Conservation (phyloP, 305 asterid genomes). For the Fraxinus nigra region DNA sequence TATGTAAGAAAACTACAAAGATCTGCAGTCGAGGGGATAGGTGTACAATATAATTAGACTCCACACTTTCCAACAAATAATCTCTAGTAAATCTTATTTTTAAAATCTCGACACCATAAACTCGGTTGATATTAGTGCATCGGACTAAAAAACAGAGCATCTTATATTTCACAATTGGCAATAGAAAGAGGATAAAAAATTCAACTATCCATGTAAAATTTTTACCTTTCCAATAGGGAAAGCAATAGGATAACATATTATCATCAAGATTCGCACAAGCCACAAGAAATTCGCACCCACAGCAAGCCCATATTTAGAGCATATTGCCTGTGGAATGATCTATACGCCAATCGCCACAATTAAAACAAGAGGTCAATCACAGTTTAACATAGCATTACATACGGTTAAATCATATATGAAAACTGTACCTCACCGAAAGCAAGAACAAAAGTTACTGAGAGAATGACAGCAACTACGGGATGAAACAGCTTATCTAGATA, state of each 20-base stretch:
- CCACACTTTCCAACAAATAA: background rate
- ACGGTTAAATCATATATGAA: conserved; percentile 1
- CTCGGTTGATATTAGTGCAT: background rate
- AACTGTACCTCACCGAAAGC: conserved; percentile 91
- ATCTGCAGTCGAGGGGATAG: background rate
- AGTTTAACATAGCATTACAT: background rate
- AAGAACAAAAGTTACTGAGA: conserved; percentile 91
- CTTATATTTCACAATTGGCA: background rate
- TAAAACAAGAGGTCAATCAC: conserved; percentile 20
- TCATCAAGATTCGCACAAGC: conserved; percentile 90
- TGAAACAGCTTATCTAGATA: conserved; percentile 86
- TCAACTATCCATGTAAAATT: background rate
- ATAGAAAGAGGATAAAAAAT: background rate
- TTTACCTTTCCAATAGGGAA: conserved; percentile 90
- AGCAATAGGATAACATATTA: conserved; percentile 77
- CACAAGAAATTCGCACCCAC: conserved; percentile 88
- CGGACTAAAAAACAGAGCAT: background rate
- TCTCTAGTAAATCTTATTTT: background rate
- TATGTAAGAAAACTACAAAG: background rate
- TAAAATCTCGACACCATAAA: background rate
- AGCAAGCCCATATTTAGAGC: conserved; percentile 86
- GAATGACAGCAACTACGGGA: conserved; percentile 84
- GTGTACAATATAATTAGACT: background rate
- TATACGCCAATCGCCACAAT: conserved; percentile 23
- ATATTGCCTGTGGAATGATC: conserved; percentile 92